Evolutionary conservation across 495 filamentous ascomycete genomes (phyloP), one percentile per base, ranked within the genome.

Genomic region (Penicillium cataractarum): DNA sequence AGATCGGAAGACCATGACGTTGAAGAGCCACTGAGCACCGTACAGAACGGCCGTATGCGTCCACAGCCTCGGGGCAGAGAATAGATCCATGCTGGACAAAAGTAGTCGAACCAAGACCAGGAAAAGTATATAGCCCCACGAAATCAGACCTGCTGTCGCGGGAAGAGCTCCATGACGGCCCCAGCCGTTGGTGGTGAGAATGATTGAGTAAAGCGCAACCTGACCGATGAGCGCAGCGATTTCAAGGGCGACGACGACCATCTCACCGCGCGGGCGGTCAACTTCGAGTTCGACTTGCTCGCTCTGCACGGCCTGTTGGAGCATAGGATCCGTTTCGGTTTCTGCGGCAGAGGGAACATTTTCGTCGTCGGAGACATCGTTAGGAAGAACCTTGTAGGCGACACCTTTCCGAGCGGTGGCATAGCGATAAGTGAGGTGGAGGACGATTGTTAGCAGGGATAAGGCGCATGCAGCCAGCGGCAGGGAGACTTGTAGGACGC

Each of bases 31-130:
- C 69, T 92, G 90, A 55, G 89, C 78, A 55, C 83, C 81, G 73
- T 99, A 99, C n/a, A 98, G 83, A 49, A 83, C 77, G 8, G 92
- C 88, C 0, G 96, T 98, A 74, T 99, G 95, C 65, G 92, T 92
- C 96, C 96, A 99, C 10, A 98, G 75, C 42, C 84, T 82, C 17
- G 90, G 89, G 26, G 93, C 83, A 1, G 79, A 81, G 55, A 68
- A 69, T 66, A 87, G 87, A 64, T 84, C 83, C 33, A 85, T 83
- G 61, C 86, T 87, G 19, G 89, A 89, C 57, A 92, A 81, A 31
- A 90, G 79, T 54, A 97, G 79, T 15, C 95, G 88, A 7, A 91
- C 74, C 29, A 86, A 83, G 6, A 87, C 87, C 61, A 99, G 83
- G 29, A 89, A 79, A 44, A 96, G 77, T 51, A 94, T 86, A 70